These are phyloP conservation scores for Daucus carota DNA, from an alignment of 129 eudicot species.

Conservation along the genomic window DH1_v3.0 NC_030387.2:884501-885000, in stretches of 20 bases:
- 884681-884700: constrained; percentile 61
- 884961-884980: constrained; percentile 77
- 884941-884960: constrained; percentile 61
- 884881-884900: constrained; percentile 38
- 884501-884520: constrained; percentile 57
- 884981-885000: constrained; percentile 67
- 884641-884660: constrained; percentile 34
- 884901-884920: constrained; percentile 53
- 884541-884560: constrained; percentile 55
- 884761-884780: constrained; percentile 67
- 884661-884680: constrained; percentile 60
- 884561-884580: constrained; percentile 86
- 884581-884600: constrained; percentile 64
- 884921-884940: constrained; percentile 49
- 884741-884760: constrained; percentile 56
- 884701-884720: constrained; percentile 73
- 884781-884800: constrained; percentile 48
- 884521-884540: constrained; percentile 41
- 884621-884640: constrained; percentile 66
- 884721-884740: constrained; percentile 80
- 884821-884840: constrained; percentile 52
- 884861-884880: constrained; percentile 37
- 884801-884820: constrained; percentile 57
- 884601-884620: constrained; percentile 43
- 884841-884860: constrained; percentile 36